A percentile compares a stretch with the other conserved stretches of the same genome.
Conservation (phyloP, 305 asterid species). For the Vinca major region DNA sequence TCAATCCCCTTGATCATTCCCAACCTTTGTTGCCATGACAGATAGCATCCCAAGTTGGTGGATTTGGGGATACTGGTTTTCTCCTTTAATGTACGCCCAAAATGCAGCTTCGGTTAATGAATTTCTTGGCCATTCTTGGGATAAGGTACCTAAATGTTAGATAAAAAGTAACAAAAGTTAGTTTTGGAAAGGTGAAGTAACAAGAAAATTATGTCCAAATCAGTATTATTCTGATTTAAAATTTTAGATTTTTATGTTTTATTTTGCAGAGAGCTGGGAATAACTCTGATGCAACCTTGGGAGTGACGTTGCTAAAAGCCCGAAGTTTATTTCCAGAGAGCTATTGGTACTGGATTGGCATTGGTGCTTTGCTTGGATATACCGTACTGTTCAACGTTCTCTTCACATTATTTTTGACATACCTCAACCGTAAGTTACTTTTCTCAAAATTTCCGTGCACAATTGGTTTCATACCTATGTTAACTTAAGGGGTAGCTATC, state of each 20-base stretch:
- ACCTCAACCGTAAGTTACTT: conserved; percentile 66
- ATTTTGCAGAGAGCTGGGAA: conserved; percentile 50
- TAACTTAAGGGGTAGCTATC: no score
- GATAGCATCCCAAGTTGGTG: conserved; percentile 95
- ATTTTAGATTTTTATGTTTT: conserved; percentile 11
- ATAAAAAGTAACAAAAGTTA: background rate
- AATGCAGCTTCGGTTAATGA: conserved; percentile 89
- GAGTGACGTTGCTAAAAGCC: conserved; percentile 60
- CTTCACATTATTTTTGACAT: conserved; percentile 64
- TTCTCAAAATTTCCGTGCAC: conserved; percentile 6
- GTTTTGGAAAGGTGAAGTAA: background rate
- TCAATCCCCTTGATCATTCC: background rate
- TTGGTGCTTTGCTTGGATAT: conserved; percentile 86
- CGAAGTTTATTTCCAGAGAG: conserved; percentile 74
- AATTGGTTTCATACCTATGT: background rate
- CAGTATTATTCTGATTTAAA: background rate
- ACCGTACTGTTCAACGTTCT: conserved; percentile 70
- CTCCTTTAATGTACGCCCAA: conserved; percentile 90
- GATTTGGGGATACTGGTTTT: conserved; percentile 97
- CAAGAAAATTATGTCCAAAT: background rate
- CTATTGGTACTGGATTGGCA: conserved; percentile 97
- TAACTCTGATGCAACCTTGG: conserved; percentile 46
- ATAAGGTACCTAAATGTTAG: conserved; percentile 42
- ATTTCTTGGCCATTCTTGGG: conserved; percentile 92
- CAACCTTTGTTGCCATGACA: conserved; percentile 23